Conservation (phyloP, 345 rosid species). For the Rhizophora mangle region DNA sequence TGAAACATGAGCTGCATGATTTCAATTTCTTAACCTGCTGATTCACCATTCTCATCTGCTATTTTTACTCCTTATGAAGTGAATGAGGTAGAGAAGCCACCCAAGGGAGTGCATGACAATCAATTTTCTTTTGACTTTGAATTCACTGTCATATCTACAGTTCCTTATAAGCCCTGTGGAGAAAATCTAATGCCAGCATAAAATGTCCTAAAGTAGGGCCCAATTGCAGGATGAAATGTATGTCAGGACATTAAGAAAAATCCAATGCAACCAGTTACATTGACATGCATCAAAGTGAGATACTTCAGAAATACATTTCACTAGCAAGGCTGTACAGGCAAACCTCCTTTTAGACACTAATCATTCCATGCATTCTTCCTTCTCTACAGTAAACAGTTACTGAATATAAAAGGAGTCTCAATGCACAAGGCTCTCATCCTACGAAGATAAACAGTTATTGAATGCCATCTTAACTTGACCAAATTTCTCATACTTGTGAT, state of each 20-base stretch:
- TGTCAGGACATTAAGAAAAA: neutral
- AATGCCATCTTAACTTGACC: neutral
- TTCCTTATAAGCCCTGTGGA: neutral
- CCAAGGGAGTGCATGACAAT: too few species aligned
- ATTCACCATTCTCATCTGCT: too few species aligned
- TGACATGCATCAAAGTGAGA: too few species aligned
- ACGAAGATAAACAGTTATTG: neutral
- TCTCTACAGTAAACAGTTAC: too few species aligned
- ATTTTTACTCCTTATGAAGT: too few species aligned
- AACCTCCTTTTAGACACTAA: neutral
- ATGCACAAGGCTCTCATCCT: too few species aligned
- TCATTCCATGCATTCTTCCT: too few species aligned
- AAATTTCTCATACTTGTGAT: neutral
- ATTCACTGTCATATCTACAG: too few species aligned
- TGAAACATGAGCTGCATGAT: slow-evolving; percentile 8
- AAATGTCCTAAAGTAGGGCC: neutral
- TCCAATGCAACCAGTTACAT: neutral
- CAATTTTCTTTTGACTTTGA: too few species aligned
- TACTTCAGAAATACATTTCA: neutral
- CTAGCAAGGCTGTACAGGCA: neutral
- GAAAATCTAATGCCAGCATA: neutral
- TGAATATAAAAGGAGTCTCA: too few species aligned
- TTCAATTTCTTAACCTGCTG: too few species aligned
- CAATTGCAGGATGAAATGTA: neutral
- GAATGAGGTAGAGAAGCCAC: too few species aligned